Evolutionary conservation across 2,329 filamentous ascomycete species (phyloP), one percentile per base, ranked within the genome.

Genomic region (Stagonosporopsis tanaceti): DNA sequence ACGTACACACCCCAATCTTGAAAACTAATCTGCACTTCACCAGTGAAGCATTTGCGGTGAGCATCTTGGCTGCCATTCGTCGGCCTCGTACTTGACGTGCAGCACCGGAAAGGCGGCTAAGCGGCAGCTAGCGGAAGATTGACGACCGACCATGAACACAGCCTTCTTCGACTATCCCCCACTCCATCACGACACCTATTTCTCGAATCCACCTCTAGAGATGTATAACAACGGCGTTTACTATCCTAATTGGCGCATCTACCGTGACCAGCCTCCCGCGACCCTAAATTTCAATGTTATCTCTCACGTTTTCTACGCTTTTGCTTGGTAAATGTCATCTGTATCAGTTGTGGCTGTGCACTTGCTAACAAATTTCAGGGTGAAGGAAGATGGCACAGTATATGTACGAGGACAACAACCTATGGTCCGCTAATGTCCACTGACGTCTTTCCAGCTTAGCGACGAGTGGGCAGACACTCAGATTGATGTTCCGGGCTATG

Each of bases 241-340:
- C 78, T 95, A 92, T 75, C 90, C 90, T n/a, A 94, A 92, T 76
- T 87, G 86, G 79, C 82, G 87, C 57, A 85, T 92, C 64, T 92
- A 93, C 77, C 82, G 84, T 54, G 85, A 88, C 62, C 86, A 91
- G 67, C 89, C 89, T 15, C 91, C 91, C 0, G 90, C 86, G 1
- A 87, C 87, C 53, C 79, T 94, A 70, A 90, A 91, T 72, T 87
- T 92, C 74, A 86, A 86, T 63, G 91, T 89, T 68, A 87, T 94
- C 68, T 93, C 89, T 64, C 89, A 92, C 70, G 87, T 93, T 25
- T 93, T 93, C 76, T 94, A 94, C 72, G 90, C 91, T 12, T 93
- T 91, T 83, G 90, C 90, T 57, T 84, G 80, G 82, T 84, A 76
- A 63, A 73, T 53, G 14, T 9, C 50, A 27, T 6, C 39, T 52